Evolutionary conservation across 768 basidiomycete genomes (phyloP), one percentile per base, ranked within the genome.

Genomic region (Russula vinacea): DNA sequence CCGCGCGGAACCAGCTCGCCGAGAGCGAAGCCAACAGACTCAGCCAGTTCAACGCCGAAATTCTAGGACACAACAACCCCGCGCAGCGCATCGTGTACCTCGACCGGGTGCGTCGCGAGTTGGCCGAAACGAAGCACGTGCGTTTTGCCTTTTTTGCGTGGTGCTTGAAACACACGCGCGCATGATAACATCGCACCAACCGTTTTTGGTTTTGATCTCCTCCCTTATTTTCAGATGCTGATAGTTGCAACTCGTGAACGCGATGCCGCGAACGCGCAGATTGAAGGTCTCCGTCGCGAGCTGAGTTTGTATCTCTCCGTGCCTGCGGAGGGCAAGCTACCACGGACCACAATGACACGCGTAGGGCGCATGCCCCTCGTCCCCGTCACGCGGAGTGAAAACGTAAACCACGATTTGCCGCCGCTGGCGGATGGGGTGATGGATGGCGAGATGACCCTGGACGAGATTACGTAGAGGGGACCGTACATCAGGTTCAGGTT

Each of bases 21-120:
- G 88, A 94, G 70, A 86, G 86, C 47, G 94, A 96, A 72, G 85
- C 89, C 0, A 78, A 82, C 44, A 77, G 80, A n/a, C 80, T 96
- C 49, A 86, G 89, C 68, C 81, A 80, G 70, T 88, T 92, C 76
- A 95, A 95, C 67, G 89, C 91, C 0, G 86, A 94, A 72, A 89
- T 96, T 62, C 76, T 94, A 19, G 85, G 91, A 0, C 93, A 95
- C 71, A 80, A 82, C 39, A 94, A 95, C 71, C 89, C 90, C 10
- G 84, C 85, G 1, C 94, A 96, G 74, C 84, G 86, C 64, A 93
- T 97, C 70, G 79, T 86, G 73, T 95, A 96, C 69, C 85, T 97
- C 17, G 94, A 95, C 63, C 81, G 86, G 59, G 84, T 97, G 58
- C 81, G 94, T 40, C 78, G 81, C 61, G 93, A 96, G 72, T 76